These are phyloP conservation scores for Gymnopilus junonius DNA, from an alignment of 768 basidiomycete species.

Conservation along the genomic window DNA sequence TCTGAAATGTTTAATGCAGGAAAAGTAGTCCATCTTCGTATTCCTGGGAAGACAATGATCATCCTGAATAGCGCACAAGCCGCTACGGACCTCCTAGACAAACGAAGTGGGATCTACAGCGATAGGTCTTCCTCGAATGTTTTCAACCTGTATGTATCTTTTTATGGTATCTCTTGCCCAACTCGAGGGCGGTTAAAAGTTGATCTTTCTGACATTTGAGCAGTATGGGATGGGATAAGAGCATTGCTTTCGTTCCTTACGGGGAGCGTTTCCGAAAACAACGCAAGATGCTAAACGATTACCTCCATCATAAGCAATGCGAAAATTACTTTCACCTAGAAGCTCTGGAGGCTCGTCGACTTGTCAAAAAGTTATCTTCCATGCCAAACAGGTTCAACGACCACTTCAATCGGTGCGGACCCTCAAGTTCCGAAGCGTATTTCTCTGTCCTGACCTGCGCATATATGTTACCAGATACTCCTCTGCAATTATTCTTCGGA, in stretches of 20 bases:
- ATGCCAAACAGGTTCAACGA: background rate
- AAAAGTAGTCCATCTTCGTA: constrained; percentile 50
- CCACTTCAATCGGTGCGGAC: background rate
- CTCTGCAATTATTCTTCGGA: constrained; percentile 48
- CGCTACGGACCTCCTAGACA: constrained; percentile 60
- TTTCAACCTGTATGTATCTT: background rate
- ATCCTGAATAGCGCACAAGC: constrained; percentile 51
- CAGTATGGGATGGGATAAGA: constrained; percentile 54
- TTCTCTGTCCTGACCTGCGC: no score
- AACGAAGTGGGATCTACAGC: constrained; percentile 62
- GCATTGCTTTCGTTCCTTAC: constrained; percentile 49
- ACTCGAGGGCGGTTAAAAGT: no score
- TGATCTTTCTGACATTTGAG: no score
- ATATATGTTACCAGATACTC: constrained; percentile 44
- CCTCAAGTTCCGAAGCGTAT: no score
- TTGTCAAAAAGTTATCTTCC: constrained; percentile 42
- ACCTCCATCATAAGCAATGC: constrained; percentile 42
- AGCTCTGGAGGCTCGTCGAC: constrained; percentile 45
- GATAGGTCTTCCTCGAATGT: constrained; percentile 47
- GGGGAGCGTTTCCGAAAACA: constrained; percentile 52
- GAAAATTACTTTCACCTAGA: constrained; percentile 41
- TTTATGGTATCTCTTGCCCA: no score
- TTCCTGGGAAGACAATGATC: constrained; percentile 57
- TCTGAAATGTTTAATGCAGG: background rate
- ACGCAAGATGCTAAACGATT: constrained; percentile 47